phyloP scores from a whole-genome alignment of 768 basidiomycete genomes.

The Termitomyces sp. region DNA sequence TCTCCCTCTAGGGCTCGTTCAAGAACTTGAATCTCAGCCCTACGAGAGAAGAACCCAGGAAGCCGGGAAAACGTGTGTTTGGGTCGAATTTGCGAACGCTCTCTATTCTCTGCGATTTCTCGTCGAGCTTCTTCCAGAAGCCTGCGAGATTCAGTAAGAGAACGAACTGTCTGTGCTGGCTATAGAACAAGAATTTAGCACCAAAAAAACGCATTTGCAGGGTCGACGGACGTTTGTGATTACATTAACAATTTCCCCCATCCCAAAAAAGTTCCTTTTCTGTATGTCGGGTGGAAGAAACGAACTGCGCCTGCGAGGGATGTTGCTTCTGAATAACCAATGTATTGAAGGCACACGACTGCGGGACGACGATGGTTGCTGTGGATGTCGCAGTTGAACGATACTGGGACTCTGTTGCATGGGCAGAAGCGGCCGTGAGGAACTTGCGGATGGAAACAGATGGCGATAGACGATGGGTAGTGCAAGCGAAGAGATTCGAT shows the following conservation, averaged over 20 bases:
- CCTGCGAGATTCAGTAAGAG: slow-evolving; percentile 73
- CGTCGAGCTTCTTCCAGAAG: slow-evolving; percentile 76
- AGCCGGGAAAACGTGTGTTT: slow-evolving; percentile 79
- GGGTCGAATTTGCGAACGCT: slow-evolving; percentile 62
- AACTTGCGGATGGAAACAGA: slow-evolving; percentile 13
- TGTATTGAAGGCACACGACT: slow-evolving; percentile 46
- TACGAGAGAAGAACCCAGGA: slow-evolving; percentile 72
- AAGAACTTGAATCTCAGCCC: slow-evolving; percentile 62
- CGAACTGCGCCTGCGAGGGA: slow-evolving; percentile 63
- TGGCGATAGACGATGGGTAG: slow-evolving; percentile 2
- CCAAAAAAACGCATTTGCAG: neutral
- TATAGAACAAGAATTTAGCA: slow-evolving; percentile 25
- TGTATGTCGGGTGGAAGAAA: slow-evolving; percentile 58
- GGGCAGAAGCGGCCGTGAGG: neutral
- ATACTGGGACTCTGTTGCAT: slow-evolving; percentile 23
- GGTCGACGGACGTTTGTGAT: slow-evolving; percentile 60
- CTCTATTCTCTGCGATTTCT: slow-evolving; percentile 69
- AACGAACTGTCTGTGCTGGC: slow-evolving; percentile 79
- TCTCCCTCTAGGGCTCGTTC: slow-evolving; percentile 67
- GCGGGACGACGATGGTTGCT: slow-evolving; percentile 20
- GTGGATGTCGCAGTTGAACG: slow-evolving; percentile 27
- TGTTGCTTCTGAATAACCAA: slow-evolving; percentile 76
- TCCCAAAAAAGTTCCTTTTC: slow-evolving; percentile 74
- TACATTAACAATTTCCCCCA: slow-evolving; percentile 77
- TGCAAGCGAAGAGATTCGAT: slow-evolving; percentile 11